Conservation (phyloP, 2,329 filamentous ascomycete genomes). For the Aspergillus sp. region DNA sequence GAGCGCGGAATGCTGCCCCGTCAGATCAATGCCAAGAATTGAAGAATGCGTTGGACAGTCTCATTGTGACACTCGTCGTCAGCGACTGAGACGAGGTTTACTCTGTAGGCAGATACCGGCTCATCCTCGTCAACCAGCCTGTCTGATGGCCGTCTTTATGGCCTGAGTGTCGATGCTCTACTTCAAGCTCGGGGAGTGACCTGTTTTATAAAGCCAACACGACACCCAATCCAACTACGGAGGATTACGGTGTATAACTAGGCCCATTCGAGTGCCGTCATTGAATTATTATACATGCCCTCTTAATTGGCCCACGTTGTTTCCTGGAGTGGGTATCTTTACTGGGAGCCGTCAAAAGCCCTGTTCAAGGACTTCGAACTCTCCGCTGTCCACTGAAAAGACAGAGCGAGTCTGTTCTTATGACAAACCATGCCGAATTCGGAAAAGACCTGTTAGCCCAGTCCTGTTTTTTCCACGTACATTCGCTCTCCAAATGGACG, state of each 20-base stretch:
- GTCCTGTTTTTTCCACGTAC: not conserved
- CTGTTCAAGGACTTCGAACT: not conserved
- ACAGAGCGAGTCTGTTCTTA: no score
- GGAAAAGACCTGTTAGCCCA: no score
- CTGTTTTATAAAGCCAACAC: not conserved
- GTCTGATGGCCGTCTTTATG: not conserved
- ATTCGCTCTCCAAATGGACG: not conserved
- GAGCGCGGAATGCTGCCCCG: constrained; percentile 2
- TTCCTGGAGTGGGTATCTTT: constrained; percentile 6
- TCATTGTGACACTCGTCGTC: not conserved
- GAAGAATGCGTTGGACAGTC: not conserved
- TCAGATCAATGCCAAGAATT: not conserved
- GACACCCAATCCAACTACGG: not conserved
- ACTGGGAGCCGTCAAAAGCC: not conserved
- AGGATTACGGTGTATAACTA: not conserved
- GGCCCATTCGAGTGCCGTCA: not conserved
- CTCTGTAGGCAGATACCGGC: no score
- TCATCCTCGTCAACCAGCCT: not conserved
- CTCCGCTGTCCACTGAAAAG: no score
- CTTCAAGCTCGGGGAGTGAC: not conserved
- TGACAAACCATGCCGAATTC: no score
- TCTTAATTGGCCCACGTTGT: constrained; percentile 26
- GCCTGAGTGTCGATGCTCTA: not conserved
- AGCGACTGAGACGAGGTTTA: not conserved
- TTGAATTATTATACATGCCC: not conserved